Base-by-base conservation (phyloP, 345 rosid species). In the Chamaenerion angustifolium region DNA sequence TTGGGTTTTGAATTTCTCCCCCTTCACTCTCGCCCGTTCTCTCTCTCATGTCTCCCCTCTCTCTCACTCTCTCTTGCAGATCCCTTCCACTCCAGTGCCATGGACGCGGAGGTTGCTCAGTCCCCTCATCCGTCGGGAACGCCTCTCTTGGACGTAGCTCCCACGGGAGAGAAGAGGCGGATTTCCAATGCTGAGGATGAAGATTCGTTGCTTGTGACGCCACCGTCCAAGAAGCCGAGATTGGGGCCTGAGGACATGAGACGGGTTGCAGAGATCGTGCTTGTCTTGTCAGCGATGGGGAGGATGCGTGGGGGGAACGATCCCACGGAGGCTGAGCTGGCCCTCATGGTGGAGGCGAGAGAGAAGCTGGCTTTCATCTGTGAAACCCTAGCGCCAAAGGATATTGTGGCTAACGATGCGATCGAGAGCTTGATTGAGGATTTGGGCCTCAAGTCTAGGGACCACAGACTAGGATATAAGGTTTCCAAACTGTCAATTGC, bases 201-300 rank as follows among this genome's bases (percentile, higher is more conserved):
- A 16, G 40, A 42, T 27, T 13, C 16, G 31, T 12, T 4, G 15
- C 40, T 21, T 21, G 25, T 21, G 0, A 21, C 18, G 49, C 40
- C 48, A 31, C 40, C 43, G 12, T 18, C 43, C 6, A 50, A 50
- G 54, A 50, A 50, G 52, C 27, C 56, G 14, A 44, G 69, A 16
- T 18, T 35, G 40, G 7, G 57, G 18, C 31, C 54, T 40, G 25
- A 59, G 14, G 75, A 57, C 13, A 48, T 72, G 27, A 74, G 57
- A 48, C 61, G 85, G 47, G 94, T 83, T 62, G 90, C 97, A 47
- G 95, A 89, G 84, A 81, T 85, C 21, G 94, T 89, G 52, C 63
- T 85, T 46, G 82, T 83, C 50, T 47, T 89, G 64, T 81, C 97
- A 15, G 75, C 82, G 25, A 80, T 85, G 71, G 81, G 79, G 61